Conservation (phyloP, 495 filamentous ascomycete genomes). For the Sphaerosporella brunnea region DNA sequence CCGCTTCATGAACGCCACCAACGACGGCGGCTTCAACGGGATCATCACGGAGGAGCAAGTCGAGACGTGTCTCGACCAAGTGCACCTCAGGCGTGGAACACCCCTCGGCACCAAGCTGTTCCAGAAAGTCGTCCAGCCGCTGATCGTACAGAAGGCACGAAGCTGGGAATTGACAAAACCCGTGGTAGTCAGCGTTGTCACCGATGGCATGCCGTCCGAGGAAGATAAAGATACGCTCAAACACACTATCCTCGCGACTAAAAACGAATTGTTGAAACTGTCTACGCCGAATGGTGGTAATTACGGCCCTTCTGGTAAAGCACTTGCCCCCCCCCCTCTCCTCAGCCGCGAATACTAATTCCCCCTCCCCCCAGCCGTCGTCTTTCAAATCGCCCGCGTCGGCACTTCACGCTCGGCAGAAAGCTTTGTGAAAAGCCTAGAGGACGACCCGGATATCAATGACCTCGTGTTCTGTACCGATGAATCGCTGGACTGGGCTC, state of each 20-base stretch:
- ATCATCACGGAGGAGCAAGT: constrained; percentile 39
- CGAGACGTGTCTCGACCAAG: constrained; percentile 33
- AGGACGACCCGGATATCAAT: background rate
- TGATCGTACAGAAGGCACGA: constrained; percentile 36
- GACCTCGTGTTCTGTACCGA: constrained; percentile 7
- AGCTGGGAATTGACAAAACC: constrained; percentile 39
- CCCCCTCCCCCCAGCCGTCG: constrained; percentile 1
- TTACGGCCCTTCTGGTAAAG: background rate
- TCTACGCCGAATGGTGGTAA: background rate
- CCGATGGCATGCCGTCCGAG: constrained; percentile 33
- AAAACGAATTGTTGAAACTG: constrained; percentile 3
- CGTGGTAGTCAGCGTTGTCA: constrained; percentile 47
- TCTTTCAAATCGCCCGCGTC: constrained; percentile 14
- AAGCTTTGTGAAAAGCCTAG: constrained; percentile 6
- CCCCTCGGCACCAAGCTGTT: constrained; percentile 42
- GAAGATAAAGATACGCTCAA: constrained; percentile 5
- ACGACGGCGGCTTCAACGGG: constrained; percentile 24
- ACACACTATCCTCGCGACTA: constrained; percentile 6
- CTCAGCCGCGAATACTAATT: background rate
- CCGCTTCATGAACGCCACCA: constrained; percentile 8
- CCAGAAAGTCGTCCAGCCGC: constrained; percentile 40
- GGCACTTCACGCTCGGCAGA: background rate
- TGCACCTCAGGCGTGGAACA: constrained; percentile 45
- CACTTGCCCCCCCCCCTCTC: background rate
- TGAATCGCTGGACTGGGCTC: constrained; percentile 5